Evolutionary conservation across 345 rosid genomes (phyloP), one percentile per base, ranked within the genome.

Genomic region (Populus alba): DNA sequence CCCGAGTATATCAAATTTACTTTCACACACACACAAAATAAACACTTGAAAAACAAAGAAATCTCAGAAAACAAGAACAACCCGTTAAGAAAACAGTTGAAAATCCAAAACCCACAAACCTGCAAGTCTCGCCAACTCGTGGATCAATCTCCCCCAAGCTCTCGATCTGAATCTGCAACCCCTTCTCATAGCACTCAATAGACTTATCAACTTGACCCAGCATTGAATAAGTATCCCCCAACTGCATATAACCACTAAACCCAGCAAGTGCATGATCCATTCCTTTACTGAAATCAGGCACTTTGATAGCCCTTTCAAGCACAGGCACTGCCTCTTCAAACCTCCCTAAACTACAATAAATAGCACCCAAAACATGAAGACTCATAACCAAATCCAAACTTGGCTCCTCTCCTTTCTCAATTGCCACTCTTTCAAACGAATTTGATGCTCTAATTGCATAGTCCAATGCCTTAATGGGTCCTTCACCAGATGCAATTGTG

Each of bases 121-220:
- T 91, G 98, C 97, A 97, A 88, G 98, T 97, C 88, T 97, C 99
- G 51, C 97, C 98, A 62, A 97, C 99, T 75, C 99, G 85, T 22
- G 98, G 92, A 91, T 97, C 99, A 0, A 92, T 92, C 66, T 97
- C 98, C 3, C 99, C 99, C 8, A 97, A 76, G 17, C 98, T 90
- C 81, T 89, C 94, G 90, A 92, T 92, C 97, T 97, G 98, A 84
- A 97, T 94, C 90, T 87, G 89, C 69, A 97, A 87, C 61, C 99
- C 99, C 59, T 94, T 90, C 71, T 92, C 98, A 53, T 97, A 97
- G 53, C 90, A 86, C 35, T 83, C 88, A 70, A 97, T 97, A 8
- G 97, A 92, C 82, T 90, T 85, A 80, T 97, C 98, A 33, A 92
- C 95, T 79, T 87, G 92, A 7, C 99, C 99, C n/a, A 97, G 86